Evolutionary conservation across 768 basidiomycete species (phyloP).

Genomic region (Termitomyces sp.): DNA sequence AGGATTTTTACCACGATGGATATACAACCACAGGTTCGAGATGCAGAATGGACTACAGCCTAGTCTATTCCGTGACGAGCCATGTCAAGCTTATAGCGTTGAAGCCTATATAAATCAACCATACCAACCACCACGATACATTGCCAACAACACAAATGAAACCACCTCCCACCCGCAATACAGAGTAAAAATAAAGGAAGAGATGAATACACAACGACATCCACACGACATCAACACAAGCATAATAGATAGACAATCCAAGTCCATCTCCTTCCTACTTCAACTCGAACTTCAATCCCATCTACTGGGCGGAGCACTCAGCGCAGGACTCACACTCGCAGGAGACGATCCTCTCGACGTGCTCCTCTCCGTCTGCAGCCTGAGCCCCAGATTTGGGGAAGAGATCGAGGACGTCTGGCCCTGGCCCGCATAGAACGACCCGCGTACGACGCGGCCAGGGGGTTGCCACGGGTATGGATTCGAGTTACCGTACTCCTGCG

Average conservation of each 20-base stretch:
- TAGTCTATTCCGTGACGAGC: not conserved
- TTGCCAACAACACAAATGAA: not conserved
- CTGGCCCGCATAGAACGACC: conserved; percentile 11
- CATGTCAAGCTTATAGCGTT: not conserved
- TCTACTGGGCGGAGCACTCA: not conserved
- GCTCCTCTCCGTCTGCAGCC: conserved; percentile 8
- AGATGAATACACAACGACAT: not conserved
- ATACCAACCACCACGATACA: not conserved
- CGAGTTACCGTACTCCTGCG: not conserved
- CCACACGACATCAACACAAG: not conserved
- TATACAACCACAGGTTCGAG: not conserved
- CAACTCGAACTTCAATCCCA: not conserved
- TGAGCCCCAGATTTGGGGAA: conserved; percentile 16
- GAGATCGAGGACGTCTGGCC: conserved; percentile 12
- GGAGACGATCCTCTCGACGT: not conserved
- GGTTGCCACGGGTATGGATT: conserved; percentile 3
- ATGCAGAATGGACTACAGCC: not conserved
- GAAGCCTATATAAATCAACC: not conserved
- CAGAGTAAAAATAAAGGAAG: not conserved
- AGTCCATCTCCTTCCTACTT: not conserved
- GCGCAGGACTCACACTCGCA: not conserved
- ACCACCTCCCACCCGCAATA: not conserved
- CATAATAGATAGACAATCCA: not conserved
- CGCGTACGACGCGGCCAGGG: conserved; percentile 9
- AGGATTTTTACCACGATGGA: no score